Base-by-base conservation (phyloP, 1,284 basidiomycete species). In the Phenoliferia sp. region DNA sequence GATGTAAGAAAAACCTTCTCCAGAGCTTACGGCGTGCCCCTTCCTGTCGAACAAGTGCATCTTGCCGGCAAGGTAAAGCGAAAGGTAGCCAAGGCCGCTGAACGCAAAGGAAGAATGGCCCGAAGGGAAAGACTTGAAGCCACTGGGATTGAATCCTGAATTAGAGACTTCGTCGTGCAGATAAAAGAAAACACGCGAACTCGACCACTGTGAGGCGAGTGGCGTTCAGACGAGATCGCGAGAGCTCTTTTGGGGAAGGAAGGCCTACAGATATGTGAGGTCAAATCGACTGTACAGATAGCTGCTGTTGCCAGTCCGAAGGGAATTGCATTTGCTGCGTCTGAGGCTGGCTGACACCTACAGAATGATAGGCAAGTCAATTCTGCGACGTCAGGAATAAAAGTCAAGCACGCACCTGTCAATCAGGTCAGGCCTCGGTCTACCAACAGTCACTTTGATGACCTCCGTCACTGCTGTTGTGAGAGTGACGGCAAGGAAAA, bases 31-130 rank as follows among this genome's bases (percentile, higher is more conserved):
- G 31, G 90, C 83, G 78, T 92, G 86, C 3, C 92, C 92, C 54
- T 87, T 84, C 56, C 82, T 81, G 77, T 96, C 92, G 74, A 93
- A 96, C 15, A 97, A 81, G 77, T 95, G 94, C 75, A 96, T 81
- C 80, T 98, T 98, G 4, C 93, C 94, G 9, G 90, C 89, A 4
- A 94, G 80, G 78, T 95, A 98, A 71, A 92, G 89, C 4, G 89
- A 83, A 39, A 99, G 82, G 81, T 94, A 98, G 2, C 90, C 91
- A 3, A 98, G 83, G 1, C 95, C 94, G 12, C 93, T 91, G 76
- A 94, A 98, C 0, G 92, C 90, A 44, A 73, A 69, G 3, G 67
- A 69, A 1, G 91, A 87, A 80, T 98, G 95, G 0, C 95, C 95
- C 61, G 90, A 93, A 5, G 92, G 92, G 80, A 99, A 72, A 3